Conservation (phyloP, 495 filamentous ascomycete species). For the Mycothermus thermophilus region DNA sequence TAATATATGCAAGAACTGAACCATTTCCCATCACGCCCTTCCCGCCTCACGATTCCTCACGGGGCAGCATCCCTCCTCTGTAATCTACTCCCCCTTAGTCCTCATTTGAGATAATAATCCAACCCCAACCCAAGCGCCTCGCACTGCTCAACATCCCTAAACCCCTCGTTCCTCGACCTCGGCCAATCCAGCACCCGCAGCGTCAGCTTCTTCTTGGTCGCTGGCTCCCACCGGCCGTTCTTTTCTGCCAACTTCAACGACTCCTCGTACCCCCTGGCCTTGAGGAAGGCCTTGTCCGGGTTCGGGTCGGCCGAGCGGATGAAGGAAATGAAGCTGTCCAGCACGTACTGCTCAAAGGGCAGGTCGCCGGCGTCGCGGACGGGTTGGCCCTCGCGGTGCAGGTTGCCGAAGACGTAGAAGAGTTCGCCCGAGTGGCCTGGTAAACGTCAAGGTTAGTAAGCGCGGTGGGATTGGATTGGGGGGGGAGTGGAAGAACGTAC, state of each 20-base stretch:
- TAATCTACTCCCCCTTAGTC: too few relatives aligned
- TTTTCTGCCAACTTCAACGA: constrained; percentile 9
- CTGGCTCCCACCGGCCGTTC: constrained; percentile 18
- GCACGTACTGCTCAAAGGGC: constrained; percentile 21
- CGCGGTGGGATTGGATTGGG: too few relatives aligned
- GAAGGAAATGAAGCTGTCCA: constrained; percentile 26
- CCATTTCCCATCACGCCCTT: too few relatives aligned
- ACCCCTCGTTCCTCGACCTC: constrained; percentile 8
- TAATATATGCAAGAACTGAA: too few relatives aligned
- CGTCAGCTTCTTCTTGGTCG: constrained; percentile 10
- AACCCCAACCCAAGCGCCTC: constrained; percentile 18
- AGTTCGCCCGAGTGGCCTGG: constrained; percentile 27
- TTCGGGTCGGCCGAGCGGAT: constrained; percentile 26
- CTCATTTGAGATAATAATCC: constrained; percentile 20
- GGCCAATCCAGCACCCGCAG: constrained; percentile 27
- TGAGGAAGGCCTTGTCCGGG: constrained; percentile 16
- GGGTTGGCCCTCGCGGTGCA: constrained; percentile 22
- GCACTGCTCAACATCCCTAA: constrained; percentile 23
- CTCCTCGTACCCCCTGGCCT: constrained; percentile 18
- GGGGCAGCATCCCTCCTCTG: too few relatives aligned
- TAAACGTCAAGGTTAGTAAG: too few relatives aligned
- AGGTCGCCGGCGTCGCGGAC: constrained; percentile 25
- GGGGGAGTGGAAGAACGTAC: too few relatives aligned
- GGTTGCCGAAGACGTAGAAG: constrained; percentile 26
- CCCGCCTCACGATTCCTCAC: too few relatives aligned